phyloP scores from a whole-genome alignment of 305 asterid genomes.

The Fraxinus nigra region DNA sequence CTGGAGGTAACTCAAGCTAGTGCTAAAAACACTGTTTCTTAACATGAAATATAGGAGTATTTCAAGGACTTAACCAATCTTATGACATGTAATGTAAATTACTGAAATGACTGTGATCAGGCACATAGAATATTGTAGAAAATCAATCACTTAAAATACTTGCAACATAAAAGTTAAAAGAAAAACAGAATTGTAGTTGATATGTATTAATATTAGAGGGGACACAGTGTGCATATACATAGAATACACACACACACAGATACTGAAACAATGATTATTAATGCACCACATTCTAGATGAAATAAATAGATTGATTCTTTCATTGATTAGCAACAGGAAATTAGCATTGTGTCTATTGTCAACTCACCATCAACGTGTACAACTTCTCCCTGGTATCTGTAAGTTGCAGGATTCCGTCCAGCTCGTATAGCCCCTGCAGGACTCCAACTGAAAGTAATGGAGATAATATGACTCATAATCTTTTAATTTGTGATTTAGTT shows the following conservation, averaged over 20 bases:
- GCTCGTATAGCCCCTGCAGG: constrained; percentile 92
- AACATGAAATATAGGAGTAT: neutral
- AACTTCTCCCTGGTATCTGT: constrained; percentile 64
- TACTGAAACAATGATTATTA: neutral
- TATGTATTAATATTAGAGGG: neutral
- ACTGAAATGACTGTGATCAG: neutral
- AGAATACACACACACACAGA: neutral
- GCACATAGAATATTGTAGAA: neutral
- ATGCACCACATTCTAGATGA: neutral
- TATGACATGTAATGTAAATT: neutral
- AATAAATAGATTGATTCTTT: neutral
- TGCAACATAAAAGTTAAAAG: neutral
- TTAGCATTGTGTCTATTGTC: constrained; percentile 1
- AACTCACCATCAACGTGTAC: constrained; percentile 71
- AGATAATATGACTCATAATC: constrained; percentile 6
- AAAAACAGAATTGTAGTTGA: neutral
- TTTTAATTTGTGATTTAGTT: neutral
- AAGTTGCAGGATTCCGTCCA: constrained; percentile 78
- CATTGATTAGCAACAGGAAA: constrained; percentile 4
- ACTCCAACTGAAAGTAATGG: constrained; percentile 66
- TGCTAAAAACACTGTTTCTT: neutral
- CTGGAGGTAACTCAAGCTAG: neutral
- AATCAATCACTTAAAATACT: neutral
- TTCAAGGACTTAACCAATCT: neutral
- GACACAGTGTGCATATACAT: neutral